These are phyloP conservation scores for Colletotrichum graminicola DNA, from an alignment of 2,329 filamentous ascomycete species.

Conservation along the genomic window DNA sequence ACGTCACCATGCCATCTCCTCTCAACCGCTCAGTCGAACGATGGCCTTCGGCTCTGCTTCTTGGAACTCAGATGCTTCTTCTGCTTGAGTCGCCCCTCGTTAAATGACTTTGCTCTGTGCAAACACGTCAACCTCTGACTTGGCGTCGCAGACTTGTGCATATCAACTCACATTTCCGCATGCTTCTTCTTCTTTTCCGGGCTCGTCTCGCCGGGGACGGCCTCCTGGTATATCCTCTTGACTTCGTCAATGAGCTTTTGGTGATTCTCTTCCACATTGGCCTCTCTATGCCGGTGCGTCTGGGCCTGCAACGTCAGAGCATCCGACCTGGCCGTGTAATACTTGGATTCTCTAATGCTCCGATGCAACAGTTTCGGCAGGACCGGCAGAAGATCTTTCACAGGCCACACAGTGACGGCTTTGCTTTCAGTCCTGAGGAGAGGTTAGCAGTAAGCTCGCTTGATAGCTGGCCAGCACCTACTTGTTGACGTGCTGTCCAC, in stretches of 20 bases:
- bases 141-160: conserved; percentile 27
- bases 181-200: conserved; percentile 62
- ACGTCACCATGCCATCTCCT: not conserved
- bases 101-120: conserved; percentile 60
- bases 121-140: conserved; percentile 15
- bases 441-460: not conserved
- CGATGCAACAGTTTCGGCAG: conserved; percentile 63
- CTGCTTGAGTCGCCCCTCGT: conserved; percentile 57
- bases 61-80: conserved; percentile 65
- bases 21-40: conserved; percentile 21
- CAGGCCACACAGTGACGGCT: conserved; percentile 65
- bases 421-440: conserved; percentile 69
- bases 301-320: conserved; percentile 68
- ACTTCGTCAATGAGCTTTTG: conserved; percentile 63
- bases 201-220: conserved; percentile 61
- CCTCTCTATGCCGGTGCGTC: conserved; percentile 62
- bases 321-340: conserved; percentile 65
- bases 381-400: conserved; percentile 58
- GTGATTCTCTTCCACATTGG: conserved; percentile 67
- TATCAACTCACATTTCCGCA: conserved; percentile 58
- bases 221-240: conserved; percentile 59
- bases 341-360: conserved; percentile 64
- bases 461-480: conserved; percentile 48
- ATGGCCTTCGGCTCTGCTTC: conserved; percentile 53
- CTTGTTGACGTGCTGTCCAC: conserved; percentile 74